phyloP scores from a whole-genome alignment of 2,329 filamentous ascomycete species.

The Pyricularia grisea region DNA sequence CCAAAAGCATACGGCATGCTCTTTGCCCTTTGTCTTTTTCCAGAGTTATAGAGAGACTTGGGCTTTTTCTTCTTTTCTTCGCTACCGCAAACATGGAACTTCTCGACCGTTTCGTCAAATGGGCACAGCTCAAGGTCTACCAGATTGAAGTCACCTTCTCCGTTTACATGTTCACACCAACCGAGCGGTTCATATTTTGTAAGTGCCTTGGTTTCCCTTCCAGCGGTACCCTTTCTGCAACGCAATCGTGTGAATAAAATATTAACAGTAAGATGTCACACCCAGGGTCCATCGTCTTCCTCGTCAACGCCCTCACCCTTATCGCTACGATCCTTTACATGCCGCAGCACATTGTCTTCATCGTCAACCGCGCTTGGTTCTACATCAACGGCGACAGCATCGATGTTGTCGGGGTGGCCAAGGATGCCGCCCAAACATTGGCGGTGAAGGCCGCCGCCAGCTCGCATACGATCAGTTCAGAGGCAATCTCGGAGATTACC shows the following conservation, averaged over 20 bases:
- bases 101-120: constrained; percentile 56
- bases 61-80: not conserved
- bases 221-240: not conserved
- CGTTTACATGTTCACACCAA: constrained; percentile 93
- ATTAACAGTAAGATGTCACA: not conserved
- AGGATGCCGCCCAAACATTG: constrained; percentile 29
- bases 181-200: constrained; percentile 98
- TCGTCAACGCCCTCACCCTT: constrained; percentile 75
- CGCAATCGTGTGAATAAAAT: not conserved
- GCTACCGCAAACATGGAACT: constrained; percentile 27
- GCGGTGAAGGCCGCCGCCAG: constrained; percentile 17
- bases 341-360: constrained; percentile 76
- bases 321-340: constrained; percentile 89
- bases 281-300: constrained; percentile 82
- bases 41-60: not conserved
- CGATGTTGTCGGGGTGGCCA: constrained; percentile 36
- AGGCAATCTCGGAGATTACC: constrained; percentile 15
- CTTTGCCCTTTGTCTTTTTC: not conserved
- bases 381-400: constrained; percentile 80
- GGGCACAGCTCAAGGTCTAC: constrained; percentile 92
- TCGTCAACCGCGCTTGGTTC: constrained; percentile 82
- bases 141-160: constrained; percentile 97
- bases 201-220: constrained; percentile 25
- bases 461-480: constrained; percentile 14
- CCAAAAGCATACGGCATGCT: not conserved